Conservation (phyloP, 306 rosid species). For the Styphnolobium japonicum region DNA sequence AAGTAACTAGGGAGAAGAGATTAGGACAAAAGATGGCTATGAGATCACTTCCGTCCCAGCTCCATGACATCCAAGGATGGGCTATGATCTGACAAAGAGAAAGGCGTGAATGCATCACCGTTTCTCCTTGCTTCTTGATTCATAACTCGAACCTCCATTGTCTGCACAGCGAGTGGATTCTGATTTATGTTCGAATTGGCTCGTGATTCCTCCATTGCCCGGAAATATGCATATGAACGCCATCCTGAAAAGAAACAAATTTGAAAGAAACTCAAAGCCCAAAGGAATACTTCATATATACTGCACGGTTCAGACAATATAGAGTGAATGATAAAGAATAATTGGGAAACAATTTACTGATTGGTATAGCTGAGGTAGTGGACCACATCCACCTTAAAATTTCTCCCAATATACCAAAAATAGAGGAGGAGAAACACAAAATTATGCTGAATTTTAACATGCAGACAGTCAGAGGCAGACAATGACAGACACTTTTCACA, state of each 20-base stretch:
- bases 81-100: constrained; percentile 35
- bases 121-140: constrained; percentile 28
- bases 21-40: not conserved
- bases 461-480: not conserved
- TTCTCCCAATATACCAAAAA: not conserved
- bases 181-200: constrained; percentile 8
- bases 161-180: constrained; percentile 24
- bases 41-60: constrained; percentile 43
- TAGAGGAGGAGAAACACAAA: not conserved
- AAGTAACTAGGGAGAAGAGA: not conserved
- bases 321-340: not conserved
- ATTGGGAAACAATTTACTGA: not conserved
- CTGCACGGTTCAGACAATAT: not conserved
- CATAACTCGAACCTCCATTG: constrained; percentile 20
- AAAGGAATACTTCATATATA: not conserved
- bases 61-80: constrained; percentile 56
- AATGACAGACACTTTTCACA: no score
- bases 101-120: constrained; percentile 30
- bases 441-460: not conserved
- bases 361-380: not conserved
- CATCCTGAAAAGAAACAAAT: constrained; percentile 58
- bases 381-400: not conserved
- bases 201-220: constrained; percentile 53
- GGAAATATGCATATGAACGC: constrained; percentile 90
- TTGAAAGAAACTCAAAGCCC: not conserved